Percentiles rank a stretch among this genome's conserved stretches.
Evolutionary conservation across 2,329 filamentous ascomycete genomes (phyloP).

Genomic region (Cladosporium sp.): DNA sequence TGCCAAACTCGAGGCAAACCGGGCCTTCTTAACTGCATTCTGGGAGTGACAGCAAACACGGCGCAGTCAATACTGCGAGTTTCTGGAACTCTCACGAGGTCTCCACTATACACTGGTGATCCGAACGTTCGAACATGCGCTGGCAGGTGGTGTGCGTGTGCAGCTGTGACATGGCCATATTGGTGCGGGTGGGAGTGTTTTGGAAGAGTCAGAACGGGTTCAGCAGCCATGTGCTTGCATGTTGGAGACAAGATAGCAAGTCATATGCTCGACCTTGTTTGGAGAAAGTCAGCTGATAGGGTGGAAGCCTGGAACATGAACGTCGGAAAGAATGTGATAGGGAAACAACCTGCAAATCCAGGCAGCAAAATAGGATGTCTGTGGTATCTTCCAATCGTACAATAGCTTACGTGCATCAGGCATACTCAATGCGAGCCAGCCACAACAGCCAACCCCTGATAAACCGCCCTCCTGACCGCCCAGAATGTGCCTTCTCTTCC

Average conservation of each 20-base stretch:
- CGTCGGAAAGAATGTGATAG: neutral
- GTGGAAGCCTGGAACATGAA: neutral
- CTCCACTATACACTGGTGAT: neutral
- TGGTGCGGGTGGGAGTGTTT: neutral
- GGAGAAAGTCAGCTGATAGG: neutral
- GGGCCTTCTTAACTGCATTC: neutral
- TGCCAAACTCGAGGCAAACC: neutral
- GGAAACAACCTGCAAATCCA: neutral
- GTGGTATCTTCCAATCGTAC: slow-evolving; percentile 13
- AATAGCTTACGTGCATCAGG: neutral
- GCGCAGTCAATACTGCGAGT: slow-evolving; percentile 6
- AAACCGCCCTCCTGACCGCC: slow-evolving; percentile 86
- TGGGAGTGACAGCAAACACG: slow-evolving; percentile 4
- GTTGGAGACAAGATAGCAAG: neutral
- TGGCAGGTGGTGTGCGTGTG: neutral
- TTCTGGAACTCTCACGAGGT: neutral
- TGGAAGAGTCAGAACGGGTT: neutral
- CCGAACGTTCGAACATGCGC: neutral
- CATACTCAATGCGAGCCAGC: slow-evolving; percentile 59
- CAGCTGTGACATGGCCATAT: neutral
- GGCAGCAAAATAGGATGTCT: neutral
- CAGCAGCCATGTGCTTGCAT: neutral
- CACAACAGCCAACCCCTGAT: slow-evolving; percentile 90
- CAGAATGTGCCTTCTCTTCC: slow-evolving; percentile 67
- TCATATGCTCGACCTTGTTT: neutral